A percentile compares a stretch with the other conserved stretches of the same genome.
Conservation (phyloP, 495 filamentous ascomycete genomes). For the Penicillium verhagenii region DNA sequence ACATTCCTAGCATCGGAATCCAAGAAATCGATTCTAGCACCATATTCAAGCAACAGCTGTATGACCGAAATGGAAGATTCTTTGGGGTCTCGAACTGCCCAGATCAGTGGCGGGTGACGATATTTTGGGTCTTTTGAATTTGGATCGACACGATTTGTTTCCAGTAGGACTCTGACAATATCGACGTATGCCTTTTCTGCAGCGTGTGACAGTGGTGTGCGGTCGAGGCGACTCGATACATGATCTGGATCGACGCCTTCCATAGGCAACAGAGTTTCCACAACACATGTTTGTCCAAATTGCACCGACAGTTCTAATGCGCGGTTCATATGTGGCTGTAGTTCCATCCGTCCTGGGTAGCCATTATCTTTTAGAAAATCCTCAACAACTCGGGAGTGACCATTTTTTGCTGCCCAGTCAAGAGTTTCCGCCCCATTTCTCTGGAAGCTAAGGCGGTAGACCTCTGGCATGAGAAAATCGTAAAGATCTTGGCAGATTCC, state of each 20-base stretch:
- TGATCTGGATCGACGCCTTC: conserved; percentile 3
- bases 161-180: background rate
- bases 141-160: conserved; percentile 3
- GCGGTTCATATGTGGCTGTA: conserved; percentile 2
- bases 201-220: conserved; percentile 2
- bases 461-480: background rate
- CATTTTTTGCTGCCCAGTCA: background rate
- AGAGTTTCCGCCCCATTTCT: background rate
- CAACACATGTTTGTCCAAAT: conserved; percentile 1
- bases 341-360: background rate
- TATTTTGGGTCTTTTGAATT: background rate
- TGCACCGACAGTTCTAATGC: background rate
- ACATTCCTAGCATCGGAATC: background rate
- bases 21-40: background rate
- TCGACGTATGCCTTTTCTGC: background rate
- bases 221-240: background rate
- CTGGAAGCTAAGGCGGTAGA: background rate
- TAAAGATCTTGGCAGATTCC: background rate
- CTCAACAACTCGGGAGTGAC: background rate
- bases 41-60: background rate
- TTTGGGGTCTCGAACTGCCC: background rate
- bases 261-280: background rate
- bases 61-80: background rate
- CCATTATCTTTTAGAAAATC: background rate
- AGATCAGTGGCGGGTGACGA: conserved; percentile 1